These are phyloP conservation scores for Cystobasidium tubakii DNA, from an alignment of 768 basidiomycete genomes.

Conservation along the genomic window DNA sequence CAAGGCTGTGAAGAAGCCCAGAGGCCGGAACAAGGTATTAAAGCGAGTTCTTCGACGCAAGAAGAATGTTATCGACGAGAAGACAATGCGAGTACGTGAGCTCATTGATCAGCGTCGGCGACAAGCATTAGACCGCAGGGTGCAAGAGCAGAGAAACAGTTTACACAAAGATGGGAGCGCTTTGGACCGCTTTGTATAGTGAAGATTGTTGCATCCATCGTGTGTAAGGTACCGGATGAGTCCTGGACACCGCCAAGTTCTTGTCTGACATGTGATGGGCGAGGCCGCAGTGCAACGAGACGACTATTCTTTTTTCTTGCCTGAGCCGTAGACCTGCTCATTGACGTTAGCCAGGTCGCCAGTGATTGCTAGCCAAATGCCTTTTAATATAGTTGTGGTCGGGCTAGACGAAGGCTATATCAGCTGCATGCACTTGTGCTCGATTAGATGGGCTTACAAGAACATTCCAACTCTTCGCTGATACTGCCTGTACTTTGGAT, in stretches of 20 bases:
- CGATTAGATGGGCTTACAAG: conserved; percentile 31
- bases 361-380: conserved; percentile 26
- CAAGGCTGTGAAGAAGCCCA: conserved; percentile 40
- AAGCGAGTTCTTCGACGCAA: conserved; percentile 78
- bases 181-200: conserved; percentile 20
- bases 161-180: conserved; percentile 4
- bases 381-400: conserved; percentile 20
- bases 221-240: too few species aligned
- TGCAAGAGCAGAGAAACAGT: not conserved
- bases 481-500: conserved; percentile 36
- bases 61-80: conserved; percentile 87
- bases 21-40: conserved; percentile 61
- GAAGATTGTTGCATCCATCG: too few species aligned
- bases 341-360: conserved; percentile 29
- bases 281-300: not conserved
- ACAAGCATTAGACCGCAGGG: not conserved
- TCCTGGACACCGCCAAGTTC: too few species aligned
- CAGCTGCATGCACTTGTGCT: not conserved
- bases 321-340: conserved; percentile 18
- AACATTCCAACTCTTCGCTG: conserved; percentile 39
- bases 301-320: conserved; percentile 9
- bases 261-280: too few species aligned
- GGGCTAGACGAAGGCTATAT: not conserved
- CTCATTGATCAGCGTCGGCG: conserved; percentile 9
- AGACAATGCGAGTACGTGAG: conserved; percentile 46